These are phyloP conservation scores for Leccinum subtestaceum DNA, from an alignment of 768 basidiomycete species.

Conservation along the genomic window DNA sequence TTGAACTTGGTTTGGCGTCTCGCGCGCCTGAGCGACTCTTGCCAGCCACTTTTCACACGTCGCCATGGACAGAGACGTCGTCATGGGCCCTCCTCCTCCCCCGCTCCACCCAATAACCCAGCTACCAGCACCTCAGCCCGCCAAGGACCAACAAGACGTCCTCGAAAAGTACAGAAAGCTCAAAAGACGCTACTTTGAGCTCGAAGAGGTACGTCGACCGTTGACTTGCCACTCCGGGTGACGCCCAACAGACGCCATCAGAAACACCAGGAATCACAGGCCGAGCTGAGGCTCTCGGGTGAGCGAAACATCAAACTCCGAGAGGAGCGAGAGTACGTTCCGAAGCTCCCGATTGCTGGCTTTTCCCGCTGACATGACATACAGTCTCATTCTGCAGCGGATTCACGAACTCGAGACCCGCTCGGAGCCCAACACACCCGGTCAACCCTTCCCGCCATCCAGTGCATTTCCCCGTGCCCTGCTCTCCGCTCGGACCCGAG, in stretches of 20 bases:
- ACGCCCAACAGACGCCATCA: constrained; percentile 23
- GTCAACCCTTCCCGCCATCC: constrained; percentile 38
- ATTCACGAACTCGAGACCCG: constrained; percentile 58
- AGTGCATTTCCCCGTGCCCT: constrained; percentile 51
- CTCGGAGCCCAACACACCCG: constrained; percentile 30
- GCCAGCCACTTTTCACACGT: constrained; percentile 27
- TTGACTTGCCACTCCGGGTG: not conserved
- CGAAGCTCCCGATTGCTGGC: not conserved
- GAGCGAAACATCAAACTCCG: constrained; percentile 62
- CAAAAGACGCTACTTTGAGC: constrained; percentile 63
- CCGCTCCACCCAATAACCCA: constrained; percentile 33
- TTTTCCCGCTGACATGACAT: constrained; percentile 2
- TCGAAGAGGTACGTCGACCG: constrained; percentile 59
- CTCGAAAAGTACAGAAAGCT: constrained; percentile 63
- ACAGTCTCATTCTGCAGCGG: constrained; percentile 54
- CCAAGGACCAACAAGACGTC: constrained; percentile 45
- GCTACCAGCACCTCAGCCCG: constrained; percentile 25
- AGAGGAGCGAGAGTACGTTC: constrained; percentile 60
- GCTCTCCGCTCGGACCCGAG: constrained; percentile 32
- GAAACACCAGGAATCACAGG: constrained; percentile 58
- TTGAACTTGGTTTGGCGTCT: constrained; percentile 31
- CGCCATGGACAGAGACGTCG: constrained; percentile 44
- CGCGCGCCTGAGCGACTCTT: constrained; percentile 24
- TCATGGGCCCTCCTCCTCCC: constrained; percentile 49
- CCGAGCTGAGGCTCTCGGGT: constrained; percentile 56